These are phyloP conservation scores for Rubia balearica DNA, from an alignment of 305 asterid species.

Conservation along the genomic window DNA sequence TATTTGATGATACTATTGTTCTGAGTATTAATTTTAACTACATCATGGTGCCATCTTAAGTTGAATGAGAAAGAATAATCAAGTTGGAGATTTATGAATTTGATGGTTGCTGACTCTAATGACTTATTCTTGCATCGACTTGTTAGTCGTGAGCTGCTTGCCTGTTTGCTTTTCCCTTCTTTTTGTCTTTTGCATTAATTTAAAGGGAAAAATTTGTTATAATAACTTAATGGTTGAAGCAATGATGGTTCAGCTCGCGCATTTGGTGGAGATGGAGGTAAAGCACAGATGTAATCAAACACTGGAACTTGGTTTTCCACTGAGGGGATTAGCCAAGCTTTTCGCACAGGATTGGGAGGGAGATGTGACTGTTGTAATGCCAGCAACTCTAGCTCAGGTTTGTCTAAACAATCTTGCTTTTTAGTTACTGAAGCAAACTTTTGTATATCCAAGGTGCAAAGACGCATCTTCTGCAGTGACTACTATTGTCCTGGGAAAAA, in stretches of 20 bases:
- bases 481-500: neutral
- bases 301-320: slow-evolving; percentile 82
- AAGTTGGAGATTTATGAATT: neutral
- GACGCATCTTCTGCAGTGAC: neutral
- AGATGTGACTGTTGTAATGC: slow-evolving; percentile 93
- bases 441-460: neutral
- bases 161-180: neutral
- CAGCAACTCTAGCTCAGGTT: slow-evolving; percentile 97
- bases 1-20: neutral
- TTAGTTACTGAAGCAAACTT: neutral
- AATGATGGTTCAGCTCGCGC: slow-evolving; percentile 22
- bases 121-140: neutral
- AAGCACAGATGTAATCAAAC: slow-evolving; percentile 87
- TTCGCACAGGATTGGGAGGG: slow-evolving; percentile 99
- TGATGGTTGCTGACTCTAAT: neutral
- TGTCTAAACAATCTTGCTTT: no score
- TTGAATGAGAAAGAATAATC: neutral
- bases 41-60: slow-evolving; percentile 1
- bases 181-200: neutral
- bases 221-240: neutral
- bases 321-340: slow-evolving; percentile 78
- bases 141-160: neutral
- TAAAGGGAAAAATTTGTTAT: neutral
- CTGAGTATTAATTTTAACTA: neutral
- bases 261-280: slow-evolving; percentile 86